Conservation (phyloP, 2,329 filamentous ascomycete species). For the Sarocladium kiliense region DNA sequence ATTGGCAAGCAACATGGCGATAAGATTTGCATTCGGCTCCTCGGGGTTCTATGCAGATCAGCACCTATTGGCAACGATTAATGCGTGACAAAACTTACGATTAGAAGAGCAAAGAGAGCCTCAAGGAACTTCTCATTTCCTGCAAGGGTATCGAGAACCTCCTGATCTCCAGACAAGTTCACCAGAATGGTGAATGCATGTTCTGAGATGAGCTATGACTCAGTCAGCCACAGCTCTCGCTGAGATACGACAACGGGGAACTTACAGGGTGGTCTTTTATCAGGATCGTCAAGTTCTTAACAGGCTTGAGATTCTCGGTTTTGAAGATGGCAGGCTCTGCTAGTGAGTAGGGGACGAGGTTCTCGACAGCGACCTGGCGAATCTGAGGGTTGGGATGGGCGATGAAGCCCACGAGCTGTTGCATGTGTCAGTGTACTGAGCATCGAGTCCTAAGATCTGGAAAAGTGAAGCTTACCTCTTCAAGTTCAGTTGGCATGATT, state of each 20-base stretch:
- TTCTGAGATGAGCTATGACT: constrained; percentile 75
- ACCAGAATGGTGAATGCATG: constrained; percentile 88
- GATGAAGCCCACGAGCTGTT: constrained; percentile 85
- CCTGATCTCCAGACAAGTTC: constrained; percentile 73
- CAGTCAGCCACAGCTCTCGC: too few relatives aligned
- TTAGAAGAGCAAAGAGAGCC: constrained; percentile 65
- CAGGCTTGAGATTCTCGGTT: constrained; percentile 65
- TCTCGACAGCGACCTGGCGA: constrained; percentile 77
- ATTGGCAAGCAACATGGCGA: constrained; percentile 92
- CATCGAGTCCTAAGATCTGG: neutral
- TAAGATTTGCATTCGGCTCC: constrained; percentile 76
- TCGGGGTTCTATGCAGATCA: constrained; percentile 51
- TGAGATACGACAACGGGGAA: too few relatives aligned
- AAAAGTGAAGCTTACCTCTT: constrained; percentile 53
- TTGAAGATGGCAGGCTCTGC: constrained; percentile 80
- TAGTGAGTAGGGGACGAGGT: constrained; percentile 77
- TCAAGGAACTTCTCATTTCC: constrained; percentile 79
- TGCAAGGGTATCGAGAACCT: constrained; percentile 67
- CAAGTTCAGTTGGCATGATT: constrained; percentile 67
- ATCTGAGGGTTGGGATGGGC: constrained; percentile 89
- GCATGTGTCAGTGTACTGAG: neutral
- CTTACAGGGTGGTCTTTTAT: constrained; percentile 76
- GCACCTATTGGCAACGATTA: neutral
- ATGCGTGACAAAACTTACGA: constrained; percentile 45
- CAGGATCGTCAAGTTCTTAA: constrained; percentile 83